Evolutionary conservation across 371 early-diverging fungal species (phyloP).

Genomic region (Mucor velutinosus): DNA sequence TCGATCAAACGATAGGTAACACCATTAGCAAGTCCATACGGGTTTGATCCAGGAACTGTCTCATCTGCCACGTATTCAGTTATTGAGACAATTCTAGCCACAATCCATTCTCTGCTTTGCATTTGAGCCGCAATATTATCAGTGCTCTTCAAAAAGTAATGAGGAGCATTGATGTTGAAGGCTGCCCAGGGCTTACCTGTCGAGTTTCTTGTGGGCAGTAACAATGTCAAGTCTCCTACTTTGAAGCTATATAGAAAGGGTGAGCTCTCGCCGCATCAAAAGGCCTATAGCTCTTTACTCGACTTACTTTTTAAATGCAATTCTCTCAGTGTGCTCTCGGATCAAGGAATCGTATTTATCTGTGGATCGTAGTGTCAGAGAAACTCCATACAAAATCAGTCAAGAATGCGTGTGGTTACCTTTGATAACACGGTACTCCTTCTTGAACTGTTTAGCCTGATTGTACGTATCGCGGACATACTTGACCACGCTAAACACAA

Average conservation of each 20-base stretch:
- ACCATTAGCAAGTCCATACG: constrained; percentile 66
- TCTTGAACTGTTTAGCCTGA: constrained; percentile 37
- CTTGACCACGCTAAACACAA: constrained; percentile 42
- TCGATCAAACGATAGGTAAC: constrained; percentile 63
- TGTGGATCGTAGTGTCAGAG: constrained; percentile 11
- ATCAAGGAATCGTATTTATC: constrained; percentile 55
- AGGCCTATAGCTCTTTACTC: not conserved
- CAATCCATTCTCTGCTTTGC: constrained; percentile 68
- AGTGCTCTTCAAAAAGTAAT: constrained; percentile 68
- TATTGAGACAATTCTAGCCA: constrained; percentile 67
- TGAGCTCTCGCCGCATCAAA: not conserved
- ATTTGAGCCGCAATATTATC: constrained; percentile 43
- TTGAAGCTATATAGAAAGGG: constrained; percentile 54
- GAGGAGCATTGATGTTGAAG: constrained; percentile 78
- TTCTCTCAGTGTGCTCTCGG: constrained; percentile 52
- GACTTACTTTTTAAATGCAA: constrained; percentile 64
- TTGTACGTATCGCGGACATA: constrained; percentile 53
- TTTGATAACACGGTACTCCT: constrained; percentile 41
- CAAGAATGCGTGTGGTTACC: constrained; percentile 19
- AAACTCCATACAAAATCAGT: not conserved
- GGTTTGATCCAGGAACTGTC: constrained; percentile 53
- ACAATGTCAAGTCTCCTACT: constrained; percentile 72
- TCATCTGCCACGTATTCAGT: constrained; percentile 53
- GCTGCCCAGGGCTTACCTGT: constrained; percentile 80
- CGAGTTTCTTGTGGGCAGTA: constrained; percentile 75